Evolutionary conservation across 768 basidiomycete genomes (phyloP).

Genomic region (Antrodiella citrinella): DNA sequence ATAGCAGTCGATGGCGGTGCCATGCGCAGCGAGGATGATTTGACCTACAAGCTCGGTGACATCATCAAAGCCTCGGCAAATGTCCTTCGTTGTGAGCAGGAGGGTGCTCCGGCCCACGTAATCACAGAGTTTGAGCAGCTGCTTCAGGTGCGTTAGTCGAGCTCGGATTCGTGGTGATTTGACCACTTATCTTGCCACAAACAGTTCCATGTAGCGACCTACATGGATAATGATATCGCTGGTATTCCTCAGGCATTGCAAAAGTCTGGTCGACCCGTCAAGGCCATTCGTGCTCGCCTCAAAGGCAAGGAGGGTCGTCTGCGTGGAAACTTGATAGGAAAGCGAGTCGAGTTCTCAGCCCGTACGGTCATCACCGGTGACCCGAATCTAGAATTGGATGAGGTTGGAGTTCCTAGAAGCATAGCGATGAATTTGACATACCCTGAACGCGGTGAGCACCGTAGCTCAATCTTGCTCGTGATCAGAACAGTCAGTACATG

Average conservation of each 20-base stretch:
- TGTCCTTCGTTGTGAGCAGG: constrained; percentile 85
- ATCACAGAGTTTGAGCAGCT: constrained; percentile 93
- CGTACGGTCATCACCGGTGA: constrained; percentile 98
- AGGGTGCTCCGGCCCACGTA: constrained; percentile 92
- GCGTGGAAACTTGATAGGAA: constrained; percentile 97
- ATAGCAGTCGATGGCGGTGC: constrained; percentile 94
- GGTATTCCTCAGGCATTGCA: constrained; percentile 95
- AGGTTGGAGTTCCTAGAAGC: constrained; percentile 89
- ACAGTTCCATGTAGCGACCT: constrained; percentile 96
- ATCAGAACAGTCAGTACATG: constrained; percentile 91
- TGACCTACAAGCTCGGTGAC: constrained; percentile 95
- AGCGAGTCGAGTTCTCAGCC: constrained; percentile 98
- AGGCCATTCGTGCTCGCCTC: constrained; percentile 92
- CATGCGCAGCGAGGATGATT: constrained; percentile 93
- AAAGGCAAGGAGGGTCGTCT: constrained; percentile 98
- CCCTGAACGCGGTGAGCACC: constrained; percentile 84
- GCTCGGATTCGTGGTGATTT: not conserved
- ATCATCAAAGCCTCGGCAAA: constrained; percentile 93
- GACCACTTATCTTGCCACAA: not conserved
- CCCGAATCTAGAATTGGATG: constrained; percentile 90
- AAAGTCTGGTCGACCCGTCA: constrained; percentile 94
- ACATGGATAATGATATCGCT: constrained; percentile 99
- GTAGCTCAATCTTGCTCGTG: constrained; percentile 91
- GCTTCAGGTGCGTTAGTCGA: constrained; percentile 78
- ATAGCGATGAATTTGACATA: constrained; percentile 98